Evolutionary conservation across 495 filamentous ascomycete genomes (phyloP), one percentile per base, ranked within the genome.

Genomic region (Neurospora tetrasperma): DNA sequence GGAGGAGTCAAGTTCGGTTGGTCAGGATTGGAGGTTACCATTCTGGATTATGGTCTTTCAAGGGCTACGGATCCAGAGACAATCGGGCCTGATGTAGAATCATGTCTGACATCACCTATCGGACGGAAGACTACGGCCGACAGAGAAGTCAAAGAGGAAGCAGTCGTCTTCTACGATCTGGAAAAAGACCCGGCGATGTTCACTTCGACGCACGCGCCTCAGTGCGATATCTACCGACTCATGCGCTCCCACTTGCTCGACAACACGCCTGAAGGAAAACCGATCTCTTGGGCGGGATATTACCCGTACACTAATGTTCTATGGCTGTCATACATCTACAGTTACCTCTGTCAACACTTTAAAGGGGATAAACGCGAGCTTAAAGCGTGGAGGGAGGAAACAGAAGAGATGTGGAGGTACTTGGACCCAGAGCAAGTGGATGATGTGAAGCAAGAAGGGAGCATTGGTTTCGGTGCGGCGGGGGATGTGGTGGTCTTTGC

Each of bases 41-140:
- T 97, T 39, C 92, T 97, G 73, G 94, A 97, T 80, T 97, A 97
- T 79, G 94, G 93, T 1, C 88, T 97, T 44, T 96, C 93, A 0
- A 89, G 94, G 20, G 91, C 87, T 35, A 79, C 81, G 5, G 69
- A 79, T 68, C 76, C 78, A 27, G 73, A 71, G 2, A 69, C 62
- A 5, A n/a, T 14, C n/a, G 39, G 14, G 31, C 35, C 42, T 14
- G 41, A 41, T 10, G 9, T 41, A 18, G 16, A 35, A 3, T 66
- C 27, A 18, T 66, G 31, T 66, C 14, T 14, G 14, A 6, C 54
- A 66, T 66, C 54, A 7, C 54, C 54, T 66, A 66, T 66, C 27
- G 54, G 54, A 35, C 54, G 31, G 27, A 66, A 1, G 54, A 31
- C 54, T 8, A 35, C 27, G 14, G 9, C 54, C 23, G 54, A 66